Evolutionary conservation across 768 basidiomycete species (phyloP).

Genomic region (Russula olivacea): DNA sequence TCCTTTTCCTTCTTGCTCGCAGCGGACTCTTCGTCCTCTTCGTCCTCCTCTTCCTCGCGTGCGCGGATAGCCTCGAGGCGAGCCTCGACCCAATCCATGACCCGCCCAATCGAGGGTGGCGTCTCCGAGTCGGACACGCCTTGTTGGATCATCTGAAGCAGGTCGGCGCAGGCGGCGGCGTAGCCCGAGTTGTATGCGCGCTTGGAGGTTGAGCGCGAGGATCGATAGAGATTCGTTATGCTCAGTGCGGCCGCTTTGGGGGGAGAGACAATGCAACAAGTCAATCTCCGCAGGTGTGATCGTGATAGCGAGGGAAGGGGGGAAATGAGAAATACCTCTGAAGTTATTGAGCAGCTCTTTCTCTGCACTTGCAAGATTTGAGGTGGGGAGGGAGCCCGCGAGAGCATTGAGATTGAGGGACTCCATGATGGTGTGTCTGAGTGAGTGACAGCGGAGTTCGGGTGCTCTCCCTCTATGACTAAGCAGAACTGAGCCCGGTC

Average conservation of each 20-base stretch:
- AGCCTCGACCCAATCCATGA: constrained; percentile 85
- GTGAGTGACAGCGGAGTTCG: constrained; percentile 7
- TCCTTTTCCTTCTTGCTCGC: constrained; percentile 34
- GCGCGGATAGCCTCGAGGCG: constrained; percentile 69
- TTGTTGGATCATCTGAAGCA: constrained; percentile 77
- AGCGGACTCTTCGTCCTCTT: constrained; percentile 68
- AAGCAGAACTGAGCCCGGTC: neutral
- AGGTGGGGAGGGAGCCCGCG: constrained; percentile 63
- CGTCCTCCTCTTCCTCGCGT: constrained; percentile 76
- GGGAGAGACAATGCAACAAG: neutral
- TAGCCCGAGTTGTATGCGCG: constrained; percentile 79
- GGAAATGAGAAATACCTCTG: constrained; percentile 45
- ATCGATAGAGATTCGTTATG: constrained; percentile 79
- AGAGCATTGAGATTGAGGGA: constrained; percentile 77
- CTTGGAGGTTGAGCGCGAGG: constrained; percentile 70
- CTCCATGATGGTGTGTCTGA: constrained; percentile 43
- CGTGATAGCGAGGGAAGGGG: neutral
- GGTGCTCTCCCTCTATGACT: constrained; percentile 5
- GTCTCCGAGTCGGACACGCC: constrained; percentile 56
- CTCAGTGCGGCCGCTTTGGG: constrained; percentile 72
- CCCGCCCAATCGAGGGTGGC: constrained; percentile 57
- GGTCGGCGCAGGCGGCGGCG: constrained; percentile 70
- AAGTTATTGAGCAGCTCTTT: constrained; percentile 78
- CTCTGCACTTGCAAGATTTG: constrained; percentile 70
- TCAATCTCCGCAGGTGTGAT: constrained; percentile 26